phyloP scores from a whole-genome alignment of 2,329 filamentous ascomycete genomes.

The Aspergillus sp. region DNA sequence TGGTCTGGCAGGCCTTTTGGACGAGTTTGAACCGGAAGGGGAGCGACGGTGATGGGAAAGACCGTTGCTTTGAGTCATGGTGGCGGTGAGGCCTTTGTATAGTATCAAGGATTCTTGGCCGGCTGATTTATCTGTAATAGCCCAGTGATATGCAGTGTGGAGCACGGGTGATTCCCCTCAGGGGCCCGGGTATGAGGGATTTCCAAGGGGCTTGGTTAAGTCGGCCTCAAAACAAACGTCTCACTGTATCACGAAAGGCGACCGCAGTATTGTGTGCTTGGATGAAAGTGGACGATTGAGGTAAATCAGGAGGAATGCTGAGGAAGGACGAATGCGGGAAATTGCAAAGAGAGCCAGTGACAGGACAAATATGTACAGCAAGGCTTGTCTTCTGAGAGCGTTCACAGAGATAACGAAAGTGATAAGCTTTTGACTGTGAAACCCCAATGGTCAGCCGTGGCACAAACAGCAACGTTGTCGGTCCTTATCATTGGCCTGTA shows the following conservation, averaged over 20 bases:
- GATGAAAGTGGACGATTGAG: not conserved
- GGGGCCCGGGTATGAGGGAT: conserved; percentile 31
- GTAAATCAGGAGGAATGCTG: conserved; percentile 14
- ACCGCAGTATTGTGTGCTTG: conserved; percentile 8
- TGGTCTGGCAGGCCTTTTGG: conserved; percentile 34
- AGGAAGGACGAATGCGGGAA: conserved; percentile 15
- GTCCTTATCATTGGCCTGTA: conserved; percentile 21
- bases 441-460: conserved; percentile 17
- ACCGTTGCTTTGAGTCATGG: conserved; percentile 35
- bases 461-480: conserved; percentile 2
- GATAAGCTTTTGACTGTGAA: conserved; percentile 24
- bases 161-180: conserved; percentile 25
- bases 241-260: conserved; percentile 14
- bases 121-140: conserved; percentile 16
- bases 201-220: conserved; percentile 20
- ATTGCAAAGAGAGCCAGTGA: conserved; percentile 14
- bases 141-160: conserved; percentile 23
- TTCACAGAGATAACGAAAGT: conserved; percentile 14
- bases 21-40: conserved; percentile 31
- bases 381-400: conserved; percentile 7
- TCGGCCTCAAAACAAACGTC: conserved; percentile 11
- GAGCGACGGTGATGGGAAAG: conserved; percentile 32
- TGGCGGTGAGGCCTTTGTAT: conserved; percentile 37
- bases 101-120: conserved; percentile 12
- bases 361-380: conserved; percentile 18